A percentile compares a stretch with the other conserved stretches of the same genome.
Evolutionary conservation across 2,329 filamentous ascomycete species (phyloP).

Genomic region (Sporothrix luriei): DNA sequence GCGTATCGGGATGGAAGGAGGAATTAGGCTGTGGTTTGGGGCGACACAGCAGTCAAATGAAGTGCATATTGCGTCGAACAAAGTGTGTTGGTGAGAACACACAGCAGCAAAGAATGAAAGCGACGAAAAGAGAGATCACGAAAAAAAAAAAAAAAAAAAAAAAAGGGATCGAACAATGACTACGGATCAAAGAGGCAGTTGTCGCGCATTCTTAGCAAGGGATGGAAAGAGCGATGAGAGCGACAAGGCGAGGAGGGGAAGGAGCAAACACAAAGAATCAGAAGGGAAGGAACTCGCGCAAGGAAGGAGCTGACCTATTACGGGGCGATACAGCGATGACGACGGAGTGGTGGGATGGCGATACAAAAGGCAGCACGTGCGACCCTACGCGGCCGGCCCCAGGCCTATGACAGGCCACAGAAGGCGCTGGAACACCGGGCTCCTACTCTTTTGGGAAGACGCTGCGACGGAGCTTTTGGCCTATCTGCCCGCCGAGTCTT

Average conservation of each 20-base stretch:
- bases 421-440: constrained; percentile 15
- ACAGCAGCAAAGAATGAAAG: background rate
- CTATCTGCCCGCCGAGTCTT: background rate
- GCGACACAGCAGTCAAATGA: background rate
- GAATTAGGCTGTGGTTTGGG: constrained; percentile 4
- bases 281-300: background rate
- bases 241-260: background rate
- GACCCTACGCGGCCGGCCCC: background rate
- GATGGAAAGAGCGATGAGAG: background rate
- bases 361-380: constrained; percentile 20
- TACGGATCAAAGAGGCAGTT: background rate
- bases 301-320: constrained; percentile 19
- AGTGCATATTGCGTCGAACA: background rate
- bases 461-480: background rate
- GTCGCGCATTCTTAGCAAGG: constrained; percentile 18
- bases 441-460: background rate
- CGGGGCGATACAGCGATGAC: constrained; percentile 4
- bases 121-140: background rate
- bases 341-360: constrained; percentile 15
- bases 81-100: constrained; percentile 13
- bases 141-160: too few relatives aligned
- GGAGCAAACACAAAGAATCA: background rate
- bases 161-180: background rate
- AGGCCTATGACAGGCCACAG: background rate
- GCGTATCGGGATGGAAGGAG: background rate